Base-by-base conservation (phyloP, 805 yeast genomes). In the Starmerella apis region DNA sequence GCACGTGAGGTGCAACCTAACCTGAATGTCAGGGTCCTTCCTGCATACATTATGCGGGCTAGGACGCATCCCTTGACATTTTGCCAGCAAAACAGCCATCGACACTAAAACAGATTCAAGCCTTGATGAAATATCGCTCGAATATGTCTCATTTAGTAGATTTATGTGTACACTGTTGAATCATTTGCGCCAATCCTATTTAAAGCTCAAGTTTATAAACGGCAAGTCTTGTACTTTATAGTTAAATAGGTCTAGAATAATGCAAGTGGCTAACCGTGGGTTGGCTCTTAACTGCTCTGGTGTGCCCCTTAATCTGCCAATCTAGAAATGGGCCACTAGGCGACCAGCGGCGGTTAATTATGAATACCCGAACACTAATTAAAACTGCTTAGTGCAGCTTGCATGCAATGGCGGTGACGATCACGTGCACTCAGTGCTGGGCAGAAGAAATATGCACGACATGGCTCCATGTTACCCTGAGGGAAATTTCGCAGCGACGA, bases 331-430 rank as follows among this genome's bases (percentile, higher is more conserved):
- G 22, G 37, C 37, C 37, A 33, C 37, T 33, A 33, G 22, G 37
- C 37, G 37, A 22, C 8, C 22, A 33, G 18, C 37, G 37, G 37
- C 37, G 37, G 3, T 33, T 33, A 33, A 33, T 33, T 33, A 13
- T 33, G 22, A 16, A 33, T 33, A 14, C 37, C 37, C 22, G 27
- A 37, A 22, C 41, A 13, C 41, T 37, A 37, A 37, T 37, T 37
- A 37, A 37, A 23, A 37, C 41, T 9, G 41, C 41, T 37, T n/a
- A 13, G 27, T 37, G 41, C 41, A 37, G 41, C 41, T 14, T 37
- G 41, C 41, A 37, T 37, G 27, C 27, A 37, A 33, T 33, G 37
- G 37, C 37, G 11, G 41, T 14, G 41, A n/a, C 20, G 28, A 3
- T 9, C 25, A 37, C 27, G 27, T 20, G 41, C 1, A 10, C 18